Evolutionary conservation across 768 basidiomycete genomes (phyloP), one percentile per base, ranked within the genome.

Genomic region (Calvatia gigantea): DNA sequence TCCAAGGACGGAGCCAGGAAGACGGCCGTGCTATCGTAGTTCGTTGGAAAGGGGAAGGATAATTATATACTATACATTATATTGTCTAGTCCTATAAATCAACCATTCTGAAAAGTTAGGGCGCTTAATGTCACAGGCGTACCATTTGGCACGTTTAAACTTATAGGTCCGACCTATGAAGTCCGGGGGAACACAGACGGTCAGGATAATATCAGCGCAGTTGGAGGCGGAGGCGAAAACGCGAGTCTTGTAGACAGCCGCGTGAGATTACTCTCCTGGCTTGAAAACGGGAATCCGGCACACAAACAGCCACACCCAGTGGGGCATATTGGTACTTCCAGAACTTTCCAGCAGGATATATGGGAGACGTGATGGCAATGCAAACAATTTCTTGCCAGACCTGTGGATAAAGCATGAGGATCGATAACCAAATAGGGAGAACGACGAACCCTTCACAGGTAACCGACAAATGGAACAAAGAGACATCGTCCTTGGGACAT

Each of bases 401-500:
- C 87, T 88, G 47, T 11, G 19, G 38, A 49, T 32, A n/a, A 28
- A 49, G 50, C 37, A 44, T 59, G 12, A 39, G n/a, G 47, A 43
- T 39, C 44, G 8, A 55, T 35, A 35, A 46, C 23, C 27, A 23
- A 19, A 21, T 15, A 55, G 39, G 29, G 27, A 32, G 25, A 0
- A 21, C 19, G 3, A 65, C 75, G 8, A 59, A 83, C 91, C 88
- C 77, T 83, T 87, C 55, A 87, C 83, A 5, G 88, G 86, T 28
- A 92, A 77, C 45, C 89, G 78, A 65, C 91, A 92, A 15, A 92
- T 78, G 0, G 87, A 81, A 64, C 91, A 93, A 5, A 69, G 69
- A 1, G 83, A 72, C 65, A 75, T 76, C 4, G 69, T 71, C 39
- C 70, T 75, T n/a, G 71, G 68, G 7, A 69, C 70, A 52, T 69